A percentile compares a stretch with the other conserved stretches of the same genome.
phyloP scores from a whole-genome alignment of 2,329 filamentous ascomycete species.

The Aspergillus aculeatinus region DNA sequence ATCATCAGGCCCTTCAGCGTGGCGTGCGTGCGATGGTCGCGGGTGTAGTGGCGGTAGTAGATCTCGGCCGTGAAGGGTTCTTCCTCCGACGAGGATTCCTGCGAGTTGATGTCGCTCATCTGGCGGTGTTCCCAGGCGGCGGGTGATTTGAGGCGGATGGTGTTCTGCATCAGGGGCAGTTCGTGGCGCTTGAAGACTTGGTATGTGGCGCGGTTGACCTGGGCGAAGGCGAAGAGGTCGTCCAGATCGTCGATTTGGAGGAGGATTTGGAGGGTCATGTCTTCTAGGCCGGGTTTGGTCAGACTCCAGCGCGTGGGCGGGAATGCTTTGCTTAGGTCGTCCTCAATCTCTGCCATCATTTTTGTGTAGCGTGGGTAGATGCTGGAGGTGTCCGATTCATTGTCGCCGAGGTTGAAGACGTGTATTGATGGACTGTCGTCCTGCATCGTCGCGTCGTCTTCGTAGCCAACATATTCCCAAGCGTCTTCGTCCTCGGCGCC shows the following conservation, averaged over 20 bases:
- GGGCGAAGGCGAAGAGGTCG: constrained; percentile 9
- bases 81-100: background rate
- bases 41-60: constrained; percentile 12
- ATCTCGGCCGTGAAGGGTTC: constrained; percentile 6
- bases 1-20: constrained; percentile 12
- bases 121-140: constrained; percentile 14
- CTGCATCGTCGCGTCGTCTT: background rate
- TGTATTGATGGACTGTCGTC: background rate
- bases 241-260: constrained; percentile 8
- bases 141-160: constrained; percentile 5
- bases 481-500: background rate
- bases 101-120: constrained; percentile 2
- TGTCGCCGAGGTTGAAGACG: background rate
- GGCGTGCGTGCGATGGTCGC: constrained; percentile 4
- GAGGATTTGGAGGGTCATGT: constrained; percentile 2
- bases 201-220: constrained; percentile 8
- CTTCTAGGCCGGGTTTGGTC: constrained; percentile 1
- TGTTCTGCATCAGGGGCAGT: constrained; percentile 1
- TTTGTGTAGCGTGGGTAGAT: background rate
- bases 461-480: constrained; percentile 6
- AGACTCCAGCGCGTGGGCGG: constrained; percentile 1
- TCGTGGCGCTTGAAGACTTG: constrained; percentile 10
- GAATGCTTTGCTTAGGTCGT: constrained; percentile 1
- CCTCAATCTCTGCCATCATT: constrained; percentile 2
- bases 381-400: background rate